Percentiles rank a stretch among this genome's conserved stretches.
Evolutionary conservation across 805 yeast genomes (phyloP).

Genomic region (Teunomyces lycoperdinae): DNA sequence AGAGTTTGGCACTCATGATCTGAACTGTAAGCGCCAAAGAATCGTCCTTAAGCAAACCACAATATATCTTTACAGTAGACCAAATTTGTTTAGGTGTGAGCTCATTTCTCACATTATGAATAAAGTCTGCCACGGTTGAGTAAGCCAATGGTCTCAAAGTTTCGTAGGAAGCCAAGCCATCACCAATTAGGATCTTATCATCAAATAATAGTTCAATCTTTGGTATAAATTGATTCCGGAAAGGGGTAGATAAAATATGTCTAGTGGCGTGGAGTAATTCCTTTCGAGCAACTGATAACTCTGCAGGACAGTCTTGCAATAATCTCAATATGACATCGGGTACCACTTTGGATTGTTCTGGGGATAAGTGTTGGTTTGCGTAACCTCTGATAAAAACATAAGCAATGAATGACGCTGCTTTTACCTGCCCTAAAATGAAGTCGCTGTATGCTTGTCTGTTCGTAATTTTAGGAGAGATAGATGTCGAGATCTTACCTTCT

Average conservation of each 20-base stretch:
- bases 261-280: slow-evolving; percentile 92
- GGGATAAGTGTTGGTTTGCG: slow-evolving; percentile 56
- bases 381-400: slow-evolving; percentile 86
- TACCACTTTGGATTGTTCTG: slow-evolving; percentile 50
- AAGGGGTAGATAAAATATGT: slow-evolving; percentile 90
- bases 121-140: slow-evolving; percentile 91
- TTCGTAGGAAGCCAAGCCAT: slow-evolving; percentile 87
- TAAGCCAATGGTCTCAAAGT: slow-evolving; percentile 91
- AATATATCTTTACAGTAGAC: slow-evolving; percentile 80
- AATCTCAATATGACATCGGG: slow-evolving; percentile 86
- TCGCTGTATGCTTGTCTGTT: slow-evolving; percentile 83
- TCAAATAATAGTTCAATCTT: slow-evolving; percentile 83
- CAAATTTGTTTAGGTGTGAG: slow-evolving; percentile 79
- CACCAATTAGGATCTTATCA: slow-evolving; percentile 85
- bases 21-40: slow-evolving; percentile 86
- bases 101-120: slow-evolving; percentile 86
- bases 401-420: slow-evolving; percentile 92
- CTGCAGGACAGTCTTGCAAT: slow-evolving; percentile 94
- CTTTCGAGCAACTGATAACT: slow-evolving; percentile 84
- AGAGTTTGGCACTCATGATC: slow-evolving; percentile 90
- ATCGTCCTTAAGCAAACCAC: slow-evolving; percentile 76
- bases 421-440: slow-evolving; percentile 88
- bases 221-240: slow-evolving; percentile 76
- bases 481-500: slow-evolving; percentile 58
- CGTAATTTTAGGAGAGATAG: slow-evolving; percentile 70